A percentile compares a stretch with the other conserved stretches of the same genome.
phyloP scores from a whole-genome alignment of 192 early-diverging fungal genomes.

The Entomortierella chlamydospora region DNA sequence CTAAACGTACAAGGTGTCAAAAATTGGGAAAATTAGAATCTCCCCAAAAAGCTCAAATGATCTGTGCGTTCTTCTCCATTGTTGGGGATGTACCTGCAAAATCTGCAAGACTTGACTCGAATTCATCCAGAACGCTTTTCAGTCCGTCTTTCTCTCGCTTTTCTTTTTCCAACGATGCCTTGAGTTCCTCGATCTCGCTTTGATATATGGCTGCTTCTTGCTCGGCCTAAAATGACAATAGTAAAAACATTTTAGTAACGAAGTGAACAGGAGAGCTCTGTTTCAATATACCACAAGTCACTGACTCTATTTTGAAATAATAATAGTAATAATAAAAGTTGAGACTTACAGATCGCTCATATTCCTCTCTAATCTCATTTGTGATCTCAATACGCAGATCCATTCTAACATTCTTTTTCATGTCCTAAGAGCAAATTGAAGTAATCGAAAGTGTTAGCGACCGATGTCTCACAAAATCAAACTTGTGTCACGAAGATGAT shows the following conservation, averaged over 20 bases:
- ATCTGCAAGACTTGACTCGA: slow-evolving; percentile 47
- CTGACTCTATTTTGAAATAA: no score
- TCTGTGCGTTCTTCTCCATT: not conserved
- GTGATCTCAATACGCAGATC: slow-evolving; percentile 53
- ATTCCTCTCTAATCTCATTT: slow-evolving; percentile 52
- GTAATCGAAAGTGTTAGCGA: no score
- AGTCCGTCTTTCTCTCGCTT: slow-evolving; percentile 30
- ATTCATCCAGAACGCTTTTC: slow-evolving; percentile 43
- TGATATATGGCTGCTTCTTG: slow-evolving; percentile 49
- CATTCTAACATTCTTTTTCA: slow-evolving; percentile 55
- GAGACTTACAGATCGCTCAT: slow-evolving; percentile 44
- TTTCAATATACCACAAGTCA: no score
- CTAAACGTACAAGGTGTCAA: not conserved
- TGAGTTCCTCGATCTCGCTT: slow-evolving; percentile 44
- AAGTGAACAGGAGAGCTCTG: no score
- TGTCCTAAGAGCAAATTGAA: no score
- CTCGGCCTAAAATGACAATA: slow-evolving; percentile 25
- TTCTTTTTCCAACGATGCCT: slow-evolving; percentile 30
- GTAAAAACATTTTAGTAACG: not conserved
- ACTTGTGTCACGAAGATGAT: no score
- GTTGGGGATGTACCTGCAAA: slow-evolving; percentile 52
- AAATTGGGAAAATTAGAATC: no score
- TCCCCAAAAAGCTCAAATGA: not conserved
- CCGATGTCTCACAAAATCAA: no score
- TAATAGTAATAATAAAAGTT: no score